Percentiles rank a stretch among this genome's conserved stretches.
Evolutionary conservation across 257 asterid species (phyloP).

Genomic region (Solanum verrucosum): DNA sequence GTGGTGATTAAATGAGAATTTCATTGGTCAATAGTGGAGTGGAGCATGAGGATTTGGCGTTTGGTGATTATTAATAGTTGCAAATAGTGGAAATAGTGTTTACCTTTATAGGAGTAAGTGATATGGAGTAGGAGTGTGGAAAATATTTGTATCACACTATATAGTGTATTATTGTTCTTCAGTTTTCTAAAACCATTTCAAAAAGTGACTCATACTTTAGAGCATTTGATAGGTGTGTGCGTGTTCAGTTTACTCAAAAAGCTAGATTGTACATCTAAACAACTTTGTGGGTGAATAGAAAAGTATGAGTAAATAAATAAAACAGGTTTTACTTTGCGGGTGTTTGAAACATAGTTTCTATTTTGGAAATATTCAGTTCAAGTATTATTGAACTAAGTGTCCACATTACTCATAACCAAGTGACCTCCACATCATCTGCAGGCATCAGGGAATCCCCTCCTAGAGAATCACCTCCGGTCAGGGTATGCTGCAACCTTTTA

Average conservation of each 20-base stretch:
- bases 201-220: not conserved
- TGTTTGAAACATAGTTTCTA: not conserved
- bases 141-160: not conserved
- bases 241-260: not conserved
- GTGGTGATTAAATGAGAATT: not conserved
- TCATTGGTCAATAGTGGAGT: not conserved
- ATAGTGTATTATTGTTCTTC: not conserved
- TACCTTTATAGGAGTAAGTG: not conserved
- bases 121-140: not conserved
- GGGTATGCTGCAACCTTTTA: slow-evolving; percentile 28
- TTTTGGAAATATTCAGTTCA: not conserved
- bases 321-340: not conserved
- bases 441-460: slow-evolving; percentile 36
- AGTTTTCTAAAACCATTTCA: not conserved
- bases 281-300: not conserved
- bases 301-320: not conserved
- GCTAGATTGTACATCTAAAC: not conserved
- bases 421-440: slow-evolving; percentile 19
- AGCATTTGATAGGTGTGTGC: not conserved
- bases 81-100: not conserved
- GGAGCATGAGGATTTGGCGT: not conserved
- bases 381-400: not conserved
- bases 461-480: slow-evolving; percentile 35
- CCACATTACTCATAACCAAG: not conserved
- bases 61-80: not conserved